Percentiles rank a stretch among this genome's conserved stretches.
These are phyloP conservation scores for Colletotrichum filicis DNA, from an alignment of 2,329 filamentous ascomycete genomes.

Conservation along the genomic window DNA sequence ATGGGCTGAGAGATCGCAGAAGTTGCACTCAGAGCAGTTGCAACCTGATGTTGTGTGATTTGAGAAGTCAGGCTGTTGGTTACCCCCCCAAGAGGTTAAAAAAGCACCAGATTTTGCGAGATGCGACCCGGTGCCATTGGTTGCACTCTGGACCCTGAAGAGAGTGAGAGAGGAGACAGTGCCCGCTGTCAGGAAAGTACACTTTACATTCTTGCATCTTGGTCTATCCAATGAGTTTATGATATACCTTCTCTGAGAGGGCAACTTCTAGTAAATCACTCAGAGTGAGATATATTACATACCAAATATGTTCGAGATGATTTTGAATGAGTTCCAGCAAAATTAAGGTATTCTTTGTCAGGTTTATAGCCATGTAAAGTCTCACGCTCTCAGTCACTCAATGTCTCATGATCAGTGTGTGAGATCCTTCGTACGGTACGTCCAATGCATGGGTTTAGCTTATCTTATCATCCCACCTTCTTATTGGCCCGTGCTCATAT, in stretches of 20 bases:
- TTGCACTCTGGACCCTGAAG: conserved; percentile 26
- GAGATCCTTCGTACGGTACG: neutral
- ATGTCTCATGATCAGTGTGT: conserved; percentile 3
- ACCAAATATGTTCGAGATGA: neutral
- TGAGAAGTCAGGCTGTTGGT: conserved; percentile 27
- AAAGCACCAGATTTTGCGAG: conserved; percentile 33
- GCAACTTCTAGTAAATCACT: too few relatives aligned
- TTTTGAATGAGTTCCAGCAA: neutral
- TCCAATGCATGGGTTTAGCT: neutral
- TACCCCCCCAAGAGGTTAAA: conserved; percentile 21
- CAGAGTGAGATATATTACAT: too few relatives aligned
- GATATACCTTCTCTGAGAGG: too few relatives aligned
- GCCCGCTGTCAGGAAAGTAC: conserved; percentile 8
- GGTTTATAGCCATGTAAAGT: neutral
- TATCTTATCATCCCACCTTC: conserved; percentile 33
- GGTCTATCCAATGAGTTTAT: neutral
- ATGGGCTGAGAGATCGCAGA: neutral
- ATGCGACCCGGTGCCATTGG: conserved; percentile 24
- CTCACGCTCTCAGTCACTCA: neutral
- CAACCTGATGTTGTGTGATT: conserved; percentile 25
- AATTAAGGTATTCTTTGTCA: too few relatives aligned
- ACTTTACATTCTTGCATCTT: neutral
- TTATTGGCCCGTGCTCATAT: conserved; percentile 21
- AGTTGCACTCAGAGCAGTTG: neutral
- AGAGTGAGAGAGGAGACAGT: conserved; percentile 15